A percentile compares a stretch with the other conserved stretches of the same genome.
Evolutionary conservation across 1,139 yeast genomes (phyloP).

Genomic region (Debaryomyces coudertii): DNA sequence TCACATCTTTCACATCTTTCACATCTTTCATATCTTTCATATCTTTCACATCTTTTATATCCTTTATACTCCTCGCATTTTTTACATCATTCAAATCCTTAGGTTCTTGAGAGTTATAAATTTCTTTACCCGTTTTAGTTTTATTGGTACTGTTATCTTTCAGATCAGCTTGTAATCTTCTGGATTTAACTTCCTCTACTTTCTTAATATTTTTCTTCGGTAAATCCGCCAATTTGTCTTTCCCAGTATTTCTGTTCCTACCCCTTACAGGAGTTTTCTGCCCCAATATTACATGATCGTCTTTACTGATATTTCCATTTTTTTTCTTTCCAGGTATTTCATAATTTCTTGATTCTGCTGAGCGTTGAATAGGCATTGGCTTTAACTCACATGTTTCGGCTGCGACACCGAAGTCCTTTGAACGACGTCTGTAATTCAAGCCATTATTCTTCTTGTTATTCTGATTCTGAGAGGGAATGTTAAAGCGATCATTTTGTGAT

Average conservation of each 20-base stretch:
- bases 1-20: neutral
- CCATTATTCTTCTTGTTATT: neutral
- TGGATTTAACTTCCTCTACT: neutral
- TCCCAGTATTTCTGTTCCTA: neutral
- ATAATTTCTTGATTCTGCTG: neutral
- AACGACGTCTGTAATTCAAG: neutral
- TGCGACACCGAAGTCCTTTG: neutral
- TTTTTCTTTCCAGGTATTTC: neutral
- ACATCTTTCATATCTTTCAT: neutral
- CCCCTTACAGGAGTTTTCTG: neutral
- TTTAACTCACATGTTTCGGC: too few relatives aligned
- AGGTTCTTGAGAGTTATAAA: neutral
- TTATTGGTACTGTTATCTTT: neutral
- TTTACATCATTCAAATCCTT: neutral
- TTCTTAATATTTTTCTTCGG: neutral
- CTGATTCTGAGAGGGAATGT: neutral
- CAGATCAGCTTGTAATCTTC: neutral
- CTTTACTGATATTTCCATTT: neutral
- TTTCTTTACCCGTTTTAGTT: neutral
- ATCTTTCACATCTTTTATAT: neutral
- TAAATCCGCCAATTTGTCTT: neutral
- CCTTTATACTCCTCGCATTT: neutral
- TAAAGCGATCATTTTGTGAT: slow-evolving; percentile 1
- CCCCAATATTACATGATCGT: neutral
- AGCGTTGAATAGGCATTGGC: too few relatives aligned